A percentile compares a stretch with the other conserved stretches of the same genome.
These are phyloP conservation scores for Lasiosphaeria miniovina DNA, from an alignment of 495 filamentous ascomycete species.

Conservation along the genomic window DNA sequence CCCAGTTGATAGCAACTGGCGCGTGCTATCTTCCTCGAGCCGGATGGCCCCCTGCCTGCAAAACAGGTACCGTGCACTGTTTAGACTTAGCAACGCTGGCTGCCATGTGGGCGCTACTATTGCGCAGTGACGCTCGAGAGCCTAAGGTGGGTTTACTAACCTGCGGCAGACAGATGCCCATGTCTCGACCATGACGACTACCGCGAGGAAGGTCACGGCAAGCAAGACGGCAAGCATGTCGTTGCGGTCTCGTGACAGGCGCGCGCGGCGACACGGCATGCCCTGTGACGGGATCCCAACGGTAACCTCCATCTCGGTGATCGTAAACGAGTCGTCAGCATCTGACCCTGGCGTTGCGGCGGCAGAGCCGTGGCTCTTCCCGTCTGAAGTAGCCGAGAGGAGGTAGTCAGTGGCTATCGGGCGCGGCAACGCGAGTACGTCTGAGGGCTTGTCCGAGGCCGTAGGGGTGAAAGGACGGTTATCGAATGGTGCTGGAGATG, in stretches of 20 bases:
- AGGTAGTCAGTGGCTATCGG: slow-evolving; percentile 25
- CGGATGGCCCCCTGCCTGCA: slow-evolving; percentile 23
- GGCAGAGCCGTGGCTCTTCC: background rate
- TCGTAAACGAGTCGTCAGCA: slow-evolving; percentile 10
- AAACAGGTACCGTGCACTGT: slow-evolving; percentile 2
- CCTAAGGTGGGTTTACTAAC: slow-evolving; percentile 18
- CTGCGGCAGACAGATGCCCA: slow-evolving; percentile 32
- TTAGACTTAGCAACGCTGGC: background rate
- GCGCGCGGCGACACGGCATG: slow-evolving; percentile 15
- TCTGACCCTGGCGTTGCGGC: background rate
- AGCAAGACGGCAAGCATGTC: slow-evolving; percentile 39
- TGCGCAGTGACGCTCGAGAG: too few relatives aligned
- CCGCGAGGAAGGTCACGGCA: slow-evolving; percentile 31
- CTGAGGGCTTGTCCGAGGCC: background rate
- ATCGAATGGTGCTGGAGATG: slow-evolving; percentile 20
- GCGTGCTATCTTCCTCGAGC: slow-evolving; percentile 12
- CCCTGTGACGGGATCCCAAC: slow-evolving; percentile 8
- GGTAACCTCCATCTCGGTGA: slow-evolving; percentile 17
- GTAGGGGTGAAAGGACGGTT: slow-evolving; percentile 25
- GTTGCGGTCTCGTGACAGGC: slow-evolving; percentile 30
- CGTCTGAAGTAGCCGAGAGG: background rate
- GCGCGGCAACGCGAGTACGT: slow-evolving; percentile 11
- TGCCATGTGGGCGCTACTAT: background rate
- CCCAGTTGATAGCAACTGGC: background rate
- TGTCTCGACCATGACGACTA: slow-evolving; percentile 36